phyloP scores from a whole-genome alignment of 345 rosid genomes.

The Punica granatum region DNA sequence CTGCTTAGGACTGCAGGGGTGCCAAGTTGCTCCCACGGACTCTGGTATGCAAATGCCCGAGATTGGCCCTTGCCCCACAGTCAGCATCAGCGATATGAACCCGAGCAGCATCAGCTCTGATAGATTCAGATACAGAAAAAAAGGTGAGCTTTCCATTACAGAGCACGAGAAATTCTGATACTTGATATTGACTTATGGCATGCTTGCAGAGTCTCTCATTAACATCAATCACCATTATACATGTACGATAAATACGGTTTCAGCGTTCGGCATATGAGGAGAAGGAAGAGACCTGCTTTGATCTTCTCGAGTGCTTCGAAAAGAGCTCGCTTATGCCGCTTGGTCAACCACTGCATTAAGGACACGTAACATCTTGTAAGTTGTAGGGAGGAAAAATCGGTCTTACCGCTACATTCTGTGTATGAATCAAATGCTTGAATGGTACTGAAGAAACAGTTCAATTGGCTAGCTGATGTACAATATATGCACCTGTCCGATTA shows the following conservation, averaged over 20 bases:
- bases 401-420: neutral
- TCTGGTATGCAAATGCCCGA: conserved; percentile 51
- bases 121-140: conserved; percentile 5
- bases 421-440: neutral
- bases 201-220: too few species aligned
- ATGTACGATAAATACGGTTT: too few species aligned
- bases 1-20: conserved; percentile 37
- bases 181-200: too few species aligned
- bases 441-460: neutral
- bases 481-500: conserved; percentile 13
- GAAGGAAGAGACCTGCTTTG: conserved; percentile 1
- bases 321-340: conserved; percentile 11
- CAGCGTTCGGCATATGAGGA: too few species aligned
- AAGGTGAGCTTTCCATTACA: neutral
- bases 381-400: neutral
- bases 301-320: conserved; percentile 12
- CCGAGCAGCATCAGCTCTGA: conserved; percentile 82
- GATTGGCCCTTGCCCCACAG: conserved; percentile 41
- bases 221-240: too few species aligned
- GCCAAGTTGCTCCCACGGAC: conserved; percentile 43
- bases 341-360: conserved; percentile 4
- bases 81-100: conserved; percentile 62
- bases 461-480: neutral
- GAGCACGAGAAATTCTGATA: neutral
- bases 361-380: neutral